Percentiles rank a stretch among this genome's conserved stretches.
Conservation (phyloP, 2,329 filamentous ascomycete species). For the Fusarium austroafricanum region DNA sequence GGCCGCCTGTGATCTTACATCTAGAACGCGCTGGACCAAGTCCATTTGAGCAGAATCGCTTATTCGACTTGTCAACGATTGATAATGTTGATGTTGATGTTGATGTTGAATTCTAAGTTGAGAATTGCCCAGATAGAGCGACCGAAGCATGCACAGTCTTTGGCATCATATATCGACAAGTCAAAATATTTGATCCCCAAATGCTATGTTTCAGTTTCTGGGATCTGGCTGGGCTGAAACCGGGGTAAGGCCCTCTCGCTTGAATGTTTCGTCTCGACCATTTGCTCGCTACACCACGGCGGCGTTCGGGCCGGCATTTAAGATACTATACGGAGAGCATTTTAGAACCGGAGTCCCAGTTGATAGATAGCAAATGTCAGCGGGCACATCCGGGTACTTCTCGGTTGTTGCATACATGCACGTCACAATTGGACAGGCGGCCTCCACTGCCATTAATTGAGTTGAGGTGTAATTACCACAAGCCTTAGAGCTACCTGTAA, state of each 20-base stretch:
- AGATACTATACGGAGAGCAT: not conserved
- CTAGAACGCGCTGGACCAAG: not conserved
- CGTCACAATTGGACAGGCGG: not conserved
- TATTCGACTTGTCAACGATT: not conserved
- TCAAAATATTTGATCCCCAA: not conserved
- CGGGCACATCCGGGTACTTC: not conserved
- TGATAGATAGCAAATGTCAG: not conserved
- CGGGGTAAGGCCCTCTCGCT: conserved; percentile 10
- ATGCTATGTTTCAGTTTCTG: not conserved
- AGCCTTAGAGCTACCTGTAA: not conserved
- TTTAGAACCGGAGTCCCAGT: not conserved
- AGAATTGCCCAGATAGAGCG: not conserved
- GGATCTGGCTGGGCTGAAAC: not conserved
- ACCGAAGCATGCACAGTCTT: not conserved
- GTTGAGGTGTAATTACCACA: not conserved
- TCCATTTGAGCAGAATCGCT: not conserved
- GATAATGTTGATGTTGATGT: not conserved
- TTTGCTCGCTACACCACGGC: not conserved
- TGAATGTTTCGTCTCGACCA: conserved; percentile 7
- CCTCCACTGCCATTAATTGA: not conserved
- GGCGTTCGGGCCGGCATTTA: conserved; percentile 11
- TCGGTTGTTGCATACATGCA: conserved; percentile 20
- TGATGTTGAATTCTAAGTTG: not conserved
- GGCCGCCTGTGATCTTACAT: not conserved
- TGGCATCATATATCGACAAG: not conserved